Evolutionary conservation across 129 eudicot genomes (phyloP), one percentile per base, ranked within the genome.

Genomic region (Helichrysum umbraculigerum): DNA sequence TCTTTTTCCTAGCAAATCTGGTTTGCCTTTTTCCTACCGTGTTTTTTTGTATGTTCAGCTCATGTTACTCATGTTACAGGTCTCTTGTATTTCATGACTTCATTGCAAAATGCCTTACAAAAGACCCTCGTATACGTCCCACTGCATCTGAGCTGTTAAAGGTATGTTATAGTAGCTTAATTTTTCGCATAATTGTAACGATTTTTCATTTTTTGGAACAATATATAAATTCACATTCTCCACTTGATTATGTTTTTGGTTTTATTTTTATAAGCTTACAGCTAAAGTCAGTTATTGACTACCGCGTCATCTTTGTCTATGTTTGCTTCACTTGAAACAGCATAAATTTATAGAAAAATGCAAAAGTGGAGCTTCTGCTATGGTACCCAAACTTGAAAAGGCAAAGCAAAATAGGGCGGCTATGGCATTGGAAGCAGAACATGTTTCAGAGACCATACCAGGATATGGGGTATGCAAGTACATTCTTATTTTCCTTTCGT

Each of bases 1-100:
- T 7, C 7, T 70, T 70, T 70, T 4, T 8, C 22, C 39, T 5
- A 32, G 5, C 37, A 52, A 33, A 21, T 56, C 29, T 28, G 62
- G 63, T 76, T 65, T 35, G 42, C 39, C 67, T 21, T 14, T 44
- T 12, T 58, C 25, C 14, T 34, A 51, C 17, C 41, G 7, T 77
- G 51, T 33, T 54, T 66, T 21, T 57, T 39, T 37, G 62, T 56
- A 50, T 41, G 34, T 37, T 69, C 70, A 66, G 69, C 73, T 79
- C 65, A 74, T 68, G 20, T 79, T 56, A 42, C 41, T 79, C 65
- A 35, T 72, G 72, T 76, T 87, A 60, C 87, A 94, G 98, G 98
- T 91, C 98, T 60, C 97, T 94, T 79, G 89, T 94, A 71, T 94
- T 94, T 86, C 98, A 94, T 80, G 98, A 94, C 75, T 94, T 94